Base-by-base conservation (phyloP, 2,329 filamentous ascomycete species). In the Diplodia mutila region DNA sequence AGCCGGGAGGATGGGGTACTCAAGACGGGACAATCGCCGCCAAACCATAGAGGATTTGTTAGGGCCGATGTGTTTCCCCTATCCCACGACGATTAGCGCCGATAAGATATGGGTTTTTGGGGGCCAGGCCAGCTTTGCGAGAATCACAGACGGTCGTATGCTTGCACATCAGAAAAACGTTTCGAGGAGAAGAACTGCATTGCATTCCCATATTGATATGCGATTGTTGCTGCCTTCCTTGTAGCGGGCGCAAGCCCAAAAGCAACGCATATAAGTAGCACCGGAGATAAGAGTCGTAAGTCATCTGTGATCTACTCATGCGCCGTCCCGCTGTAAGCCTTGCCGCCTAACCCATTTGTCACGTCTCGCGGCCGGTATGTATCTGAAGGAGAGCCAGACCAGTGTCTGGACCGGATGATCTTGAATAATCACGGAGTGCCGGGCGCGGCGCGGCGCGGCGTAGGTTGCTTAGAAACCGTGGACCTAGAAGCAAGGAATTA, bases 391-490 rank as follows among this genome's bases (percentile, higher is more conserved):
- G 42, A 65, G 49, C 61, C 32, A 55, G 37, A 55, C 27, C 34
- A 54, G 61, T 34, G 39, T 21, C 61, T 54, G 61, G 49, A 48
- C 49, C 49, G 34, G 51, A 16, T 42, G 23, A 46, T 55, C 21
- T 21, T 55, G 34, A 54, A 27, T 23, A 21, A 54, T 53, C 32
- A 54, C 39, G 37, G 34, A 29, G 49, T 65, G 49, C 49, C 49
- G 61, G 61, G 61, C 61, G 61, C 49, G 51, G 21, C 51, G 61
- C 61, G 51, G 61, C 61, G 61, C 49, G 34, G 48, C 34, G 48
- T 34, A 32, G 61, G 14, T 42, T 27, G 75, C 76, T 85, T 87
- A 88, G 82, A 88, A 89, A 80, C 89, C 86, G 81, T 88, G 86
- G 82, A 87, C 84, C 81, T 84, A 61, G 72, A 65, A 25, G 34